These are phyloP conservation scores for Calonectria multiphialidica DNA, from an alignment of 2,329 filamentous ascomycete species.

Conservation along the genomic window DNA sequence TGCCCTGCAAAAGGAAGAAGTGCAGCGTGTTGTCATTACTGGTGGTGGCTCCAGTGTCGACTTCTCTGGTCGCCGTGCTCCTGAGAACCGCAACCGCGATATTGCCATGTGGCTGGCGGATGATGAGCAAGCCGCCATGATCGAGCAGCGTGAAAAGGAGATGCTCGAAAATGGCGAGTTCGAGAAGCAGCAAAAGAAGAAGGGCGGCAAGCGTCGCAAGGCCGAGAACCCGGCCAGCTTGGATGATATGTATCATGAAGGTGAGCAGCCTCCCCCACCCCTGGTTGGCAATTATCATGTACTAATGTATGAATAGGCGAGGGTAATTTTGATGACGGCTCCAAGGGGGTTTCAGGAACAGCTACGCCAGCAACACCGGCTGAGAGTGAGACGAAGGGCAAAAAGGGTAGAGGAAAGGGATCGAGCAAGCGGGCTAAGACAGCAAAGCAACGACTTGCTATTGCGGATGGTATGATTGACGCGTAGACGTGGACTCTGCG, in stretches of 20 bases:
- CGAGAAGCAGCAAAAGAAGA: constrained; percentile 75
- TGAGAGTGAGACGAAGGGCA: constrained; percentile 64
- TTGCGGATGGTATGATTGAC: constrained; percentile 69
- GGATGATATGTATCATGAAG: constrained; percentile 99
- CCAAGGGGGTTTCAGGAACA: constrained; percentile 66
- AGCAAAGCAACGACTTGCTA: constrained; percentile 75
- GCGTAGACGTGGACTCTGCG: constrained; percentile 31
- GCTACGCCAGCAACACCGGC: constrained; percentile 89
- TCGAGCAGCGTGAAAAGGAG: constrained; percentile 93
- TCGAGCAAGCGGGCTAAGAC: constrained; percentile 71
- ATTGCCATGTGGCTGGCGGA: constrained; percentile 99
- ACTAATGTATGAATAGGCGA: constrained; percentile 75
- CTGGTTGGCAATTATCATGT: not conserved
- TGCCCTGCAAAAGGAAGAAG: constrained; percentile 97
- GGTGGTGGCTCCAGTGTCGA: constrained; percentile 93
- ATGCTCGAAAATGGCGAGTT: constrained; percentile 79
- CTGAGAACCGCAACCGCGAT: constrained; percentile 95
- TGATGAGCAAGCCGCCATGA: constrained; percentile 93
- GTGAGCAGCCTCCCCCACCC: constrained; percentile 66
- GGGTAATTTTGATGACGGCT: constrained; percentile 92
- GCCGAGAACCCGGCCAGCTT: constrained; percentile 72
- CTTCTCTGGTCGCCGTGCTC: constrained; percentile 90
- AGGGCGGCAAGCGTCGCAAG: constrained; percentile 68
- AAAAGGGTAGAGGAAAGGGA: constrained; percentile 69
- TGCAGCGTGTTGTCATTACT: constrained; percentile 95